These are phyloP conservation scores for Rhodotorula taiwanensis DNA, from an alignment of 768 basidiomycete species.

Conservation along the genomic window DNA sequence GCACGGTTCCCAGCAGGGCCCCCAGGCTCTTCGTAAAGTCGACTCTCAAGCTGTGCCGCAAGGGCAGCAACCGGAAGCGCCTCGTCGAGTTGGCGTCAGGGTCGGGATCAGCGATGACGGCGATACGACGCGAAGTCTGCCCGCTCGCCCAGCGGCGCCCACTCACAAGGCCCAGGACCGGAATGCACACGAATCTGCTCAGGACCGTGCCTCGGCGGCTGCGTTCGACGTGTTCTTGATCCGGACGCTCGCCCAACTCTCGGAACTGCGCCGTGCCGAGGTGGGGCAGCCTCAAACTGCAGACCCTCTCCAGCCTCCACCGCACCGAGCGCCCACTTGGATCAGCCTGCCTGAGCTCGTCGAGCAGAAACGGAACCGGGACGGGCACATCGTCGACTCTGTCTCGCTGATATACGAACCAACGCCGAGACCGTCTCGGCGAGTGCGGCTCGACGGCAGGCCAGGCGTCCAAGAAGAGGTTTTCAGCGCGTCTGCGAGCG, in stretches of 20 bases:
- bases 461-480: not conserved
- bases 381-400: slow-evolving; percentile 19
- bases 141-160: not conserved
- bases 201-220: not conserved
- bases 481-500: slow-evolving; percentile 33
- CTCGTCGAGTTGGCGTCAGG: not conserved
- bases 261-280: not conserved
- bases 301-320: not conserved
- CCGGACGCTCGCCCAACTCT: slow-evolving; percentile 1
- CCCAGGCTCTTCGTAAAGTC: not conserved
- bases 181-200: not conserved
- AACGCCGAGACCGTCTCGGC: slow-evolving; percentile 46
- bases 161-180: not conserved
- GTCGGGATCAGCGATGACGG: too few species aligned
- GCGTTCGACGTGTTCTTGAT: slow-evolving; percentile 15
- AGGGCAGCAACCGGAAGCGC: not conserved
- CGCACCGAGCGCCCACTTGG: not conserved
- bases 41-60: not conserved
- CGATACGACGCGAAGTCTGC: not conserved
- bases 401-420: slow-evolving; percentile 53
- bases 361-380: not conserved
- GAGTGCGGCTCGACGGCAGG: slow-evolving; percentile 40
- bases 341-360: not conserved
- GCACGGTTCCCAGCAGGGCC: too few species aligned
- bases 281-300: not conserved